A percentile compares a stretch with the other conserved stretches of the same genome.
Conservation (phyloP, 495 filamentous ascomycete species). For the Talaromyces proteolyticus region DNA sequence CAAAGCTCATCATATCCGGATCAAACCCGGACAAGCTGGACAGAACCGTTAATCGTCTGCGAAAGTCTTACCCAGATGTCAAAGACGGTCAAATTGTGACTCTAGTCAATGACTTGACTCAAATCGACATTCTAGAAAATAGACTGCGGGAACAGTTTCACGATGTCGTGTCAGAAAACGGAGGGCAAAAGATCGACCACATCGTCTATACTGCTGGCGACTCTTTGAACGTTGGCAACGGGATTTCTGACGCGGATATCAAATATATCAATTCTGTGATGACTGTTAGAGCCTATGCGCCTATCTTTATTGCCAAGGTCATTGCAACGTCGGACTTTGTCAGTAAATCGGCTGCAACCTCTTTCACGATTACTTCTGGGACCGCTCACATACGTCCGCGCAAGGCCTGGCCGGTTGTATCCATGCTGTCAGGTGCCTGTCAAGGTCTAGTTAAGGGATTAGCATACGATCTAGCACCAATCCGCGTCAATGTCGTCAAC, state of each 20-base stretch:
- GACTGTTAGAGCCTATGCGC: constrained; percentile 45
- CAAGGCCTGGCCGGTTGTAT: constrained; percentile 11
- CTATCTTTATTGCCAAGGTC: constrained; percentile 47
- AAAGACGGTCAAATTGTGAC: background rate
- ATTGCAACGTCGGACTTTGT: constrained; percentile 31
- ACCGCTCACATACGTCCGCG: constrained; percentile 35
- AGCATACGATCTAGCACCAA: constrained; percentile 52
- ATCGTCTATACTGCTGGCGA: constrained; percentile 57
- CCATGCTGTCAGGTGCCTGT: constrained; percentile 19
- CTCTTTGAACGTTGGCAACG: constrained; percentile 12
- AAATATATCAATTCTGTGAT: constrained; percentile 23
- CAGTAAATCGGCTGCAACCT: constrained; percentile 21
- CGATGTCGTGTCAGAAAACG: background rate
- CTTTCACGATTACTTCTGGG: constrained; percentile 52
- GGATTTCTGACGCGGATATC: constrained; percentile 1
- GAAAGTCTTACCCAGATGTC: constrained; percentile 23
- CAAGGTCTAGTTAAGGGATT: constrained; percentile 40
- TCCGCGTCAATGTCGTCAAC: constrained; percentile 54
- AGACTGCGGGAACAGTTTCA: background rate
- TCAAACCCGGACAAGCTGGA: constrained; percentile 41
- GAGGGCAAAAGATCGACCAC: constrained; percentile 41
- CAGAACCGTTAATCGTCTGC: constrained; percentile 32
- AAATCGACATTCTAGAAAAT: background rate
- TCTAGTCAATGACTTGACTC: background rate
- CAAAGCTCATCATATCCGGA: constrained; percentile 47